Evolutionary conservation across 176 grass and related monocot genomes (phyloP).

Genomic region (Aegilops tauschii): DNA sequence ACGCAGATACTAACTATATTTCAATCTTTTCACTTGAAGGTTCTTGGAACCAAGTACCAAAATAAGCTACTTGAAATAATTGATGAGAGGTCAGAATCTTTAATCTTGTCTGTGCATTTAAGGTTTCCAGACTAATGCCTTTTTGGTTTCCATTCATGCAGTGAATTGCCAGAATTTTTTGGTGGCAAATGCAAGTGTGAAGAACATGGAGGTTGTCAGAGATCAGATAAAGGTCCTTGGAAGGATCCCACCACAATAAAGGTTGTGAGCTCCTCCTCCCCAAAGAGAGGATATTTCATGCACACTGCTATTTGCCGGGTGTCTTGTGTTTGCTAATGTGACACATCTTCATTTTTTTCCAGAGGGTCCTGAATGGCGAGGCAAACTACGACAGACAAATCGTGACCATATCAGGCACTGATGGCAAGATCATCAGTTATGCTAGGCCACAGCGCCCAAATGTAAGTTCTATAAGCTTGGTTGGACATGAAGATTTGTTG

Average conservation of each 20-base stretch:
- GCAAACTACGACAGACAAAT: constrained; percentile 89
- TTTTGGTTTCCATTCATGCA: constrained; percentile 32
- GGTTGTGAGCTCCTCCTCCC: constrained; percentile 30
- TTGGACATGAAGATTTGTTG: constrained; percentile 19
- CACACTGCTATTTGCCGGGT: not conserved
- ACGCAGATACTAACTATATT: constrained; percentile 17
- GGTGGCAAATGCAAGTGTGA: constrained; percentile 85
- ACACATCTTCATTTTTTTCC: constrained; percentile 22
- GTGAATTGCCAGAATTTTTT: constrained; percentile 89
- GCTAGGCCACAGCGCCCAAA: constrained; percentile 51
- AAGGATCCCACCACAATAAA: constrained; percentile 81
- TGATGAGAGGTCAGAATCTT: constrained; percentile 64
- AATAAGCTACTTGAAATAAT: constrained; percentile 90
- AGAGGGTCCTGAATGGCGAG: constrained; percentile 90
- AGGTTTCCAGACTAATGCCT: constrained; percentile 38
- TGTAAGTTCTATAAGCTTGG: constrained; percentile 51
- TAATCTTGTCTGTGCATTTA: not conserved
- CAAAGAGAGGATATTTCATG: constrained; percentile 9
- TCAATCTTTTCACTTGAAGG: constrained; percentile 48
- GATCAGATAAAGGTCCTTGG: constrained; percentile 95
- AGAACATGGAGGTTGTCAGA: constrained; percentile 74
- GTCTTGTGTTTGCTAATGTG: constrained; percentile 21
- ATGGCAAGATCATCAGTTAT: constrained; percentile 81
- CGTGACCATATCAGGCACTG: constrained; percentile 75
- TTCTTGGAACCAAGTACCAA: constrained; percentile 94